phyloP scores from a whole-genome alignment of 2,329 filamentous ascomycete genomes.

The Trichoderma sp. region DNA sequence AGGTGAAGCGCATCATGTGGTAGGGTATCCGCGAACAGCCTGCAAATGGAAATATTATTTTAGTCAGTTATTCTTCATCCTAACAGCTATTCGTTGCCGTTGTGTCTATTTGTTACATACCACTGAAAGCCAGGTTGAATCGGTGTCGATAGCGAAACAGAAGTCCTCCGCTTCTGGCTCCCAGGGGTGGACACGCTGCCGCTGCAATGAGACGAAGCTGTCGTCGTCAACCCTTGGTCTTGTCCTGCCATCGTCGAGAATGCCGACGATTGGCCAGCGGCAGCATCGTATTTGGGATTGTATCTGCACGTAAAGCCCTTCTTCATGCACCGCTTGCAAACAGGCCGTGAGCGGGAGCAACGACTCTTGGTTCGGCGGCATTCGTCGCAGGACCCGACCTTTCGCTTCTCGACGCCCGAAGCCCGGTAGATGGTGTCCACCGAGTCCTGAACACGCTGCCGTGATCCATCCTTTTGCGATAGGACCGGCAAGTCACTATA shows the following conservation, averaged over 20 bases:
- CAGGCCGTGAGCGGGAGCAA: conserved; percentile 14
- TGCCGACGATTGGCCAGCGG: not conserved
- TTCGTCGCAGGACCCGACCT: conserved; percentile 17
- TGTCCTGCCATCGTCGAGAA: not conserved
- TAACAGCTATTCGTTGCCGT: too few species aligned
- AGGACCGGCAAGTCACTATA: conserved; percentile 14
- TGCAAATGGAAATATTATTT: not conserved
- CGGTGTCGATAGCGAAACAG: not conserved
- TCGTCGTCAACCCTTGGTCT: not conserved
- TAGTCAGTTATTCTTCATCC: not conserved
- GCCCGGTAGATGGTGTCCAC: conserved; percentile 21
- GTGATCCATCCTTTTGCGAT: conserved; percentile 16
- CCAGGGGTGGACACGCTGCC: not conserved
- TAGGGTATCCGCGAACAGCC: conserved; percentile 4
- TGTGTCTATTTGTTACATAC: not conserved
- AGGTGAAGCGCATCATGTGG: conserved; percentile 11
- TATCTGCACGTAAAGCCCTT: conserved; percentile 21
- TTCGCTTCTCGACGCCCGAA: conserved; percentile 22
- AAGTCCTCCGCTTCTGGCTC: not conserved
- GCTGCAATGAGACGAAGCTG: not conserved
- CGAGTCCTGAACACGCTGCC: conserved; percentile 16
- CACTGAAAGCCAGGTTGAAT: not conserved
- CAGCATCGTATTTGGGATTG: conserved; percentile 17
- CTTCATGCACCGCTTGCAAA: conserved; percentile 15
- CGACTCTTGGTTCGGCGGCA: conserved; percentile 22